Evolutionary conservation across 768 basidiomycete species (phyloP).

Genomic region (Aureoboletus auriporus): DNA sequence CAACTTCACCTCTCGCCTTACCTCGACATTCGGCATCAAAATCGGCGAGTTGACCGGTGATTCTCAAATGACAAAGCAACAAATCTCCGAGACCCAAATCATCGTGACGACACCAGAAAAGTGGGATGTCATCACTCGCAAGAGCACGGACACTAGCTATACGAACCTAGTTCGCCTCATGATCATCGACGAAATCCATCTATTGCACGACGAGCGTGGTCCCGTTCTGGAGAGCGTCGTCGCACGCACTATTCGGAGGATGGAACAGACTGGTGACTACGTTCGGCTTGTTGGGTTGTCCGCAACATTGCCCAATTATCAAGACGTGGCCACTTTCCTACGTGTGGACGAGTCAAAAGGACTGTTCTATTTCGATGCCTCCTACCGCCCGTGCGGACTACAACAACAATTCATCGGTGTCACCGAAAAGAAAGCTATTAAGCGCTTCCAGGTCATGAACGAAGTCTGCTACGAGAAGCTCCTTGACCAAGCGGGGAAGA

Average conservation of each 20-base stretch:
- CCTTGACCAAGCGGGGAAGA: constrained; percentile 85
- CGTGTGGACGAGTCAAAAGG: constrained; percentile 91
- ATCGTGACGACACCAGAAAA: constrained; percentile 99
- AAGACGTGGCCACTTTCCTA: constrained; percentile 96
- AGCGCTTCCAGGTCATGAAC: constrained; percentile 96
- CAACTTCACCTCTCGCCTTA: constrained; percentile 80
- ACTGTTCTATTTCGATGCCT: constrained; percentile 94
- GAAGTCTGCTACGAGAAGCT: constrained; percentile 99
- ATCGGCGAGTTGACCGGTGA: constrained; percentile 97
- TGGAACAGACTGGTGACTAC: constrained; percentile 92
- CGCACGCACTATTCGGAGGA: constrained; percentile 83
- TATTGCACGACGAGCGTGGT: constrained; percentile 96
- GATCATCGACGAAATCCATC: constrained; percentile 97
- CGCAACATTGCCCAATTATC: constrained; percentile 97
- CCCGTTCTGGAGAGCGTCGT: constrained; percentile 92
- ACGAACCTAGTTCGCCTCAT: constrained; percentile 94
- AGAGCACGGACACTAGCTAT: constrained; percentile 94
- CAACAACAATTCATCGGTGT: constrained; percentile 97
- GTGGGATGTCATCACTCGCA: constrained; percentile 99
- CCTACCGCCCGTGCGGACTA: constrained; percentile 90
- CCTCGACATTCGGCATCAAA: constrained; percentile 60
- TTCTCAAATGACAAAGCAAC: constrained; percentile 95
- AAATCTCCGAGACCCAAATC: constrained; percentile 95
- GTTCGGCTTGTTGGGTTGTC: constrained; percentile 94
- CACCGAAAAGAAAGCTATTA: constrained; percentile 99